phyloP scores from a whole-genome alignment of 2,329 filamentous ascomycete species.

The Aspergillus udagawae region DNA sequence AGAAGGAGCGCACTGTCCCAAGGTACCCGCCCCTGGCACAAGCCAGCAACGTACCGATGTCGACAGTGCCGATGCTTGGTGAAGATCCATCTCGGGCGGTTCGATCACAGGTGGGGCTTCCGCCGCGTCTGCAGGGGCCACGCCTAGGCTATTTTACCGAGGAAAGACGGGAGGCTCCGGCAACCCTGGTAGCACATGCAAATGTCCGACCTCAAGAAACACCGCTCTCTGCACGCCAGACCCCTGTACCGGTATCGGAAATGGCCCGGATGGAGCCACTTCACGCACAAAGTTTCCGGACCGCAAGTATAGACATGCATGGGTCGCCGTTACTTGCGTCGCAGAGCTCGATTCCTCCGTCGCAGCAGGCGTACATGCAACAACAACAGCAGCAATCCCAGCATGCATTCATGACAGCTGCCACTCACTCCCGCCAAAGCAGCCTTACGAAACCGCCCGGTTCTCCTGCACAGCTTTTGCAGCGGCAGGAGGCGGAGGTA shows the following conservation, averaged over 20 bases:
- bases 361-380: conserved; percentile 28
- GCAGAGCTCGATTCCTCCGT: conserved; percentile 12
- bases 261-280: conserved; percentile 33
- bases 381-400: conserved; percentile 22
- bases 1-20: conserved; percentile 31
- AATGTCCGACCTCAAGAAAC: conserved; percentile 26
- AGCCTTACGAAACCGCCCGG: conserved; percentile 32
- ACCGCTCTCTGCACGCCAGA: conserved; percentile 27
- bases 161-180: conserved; percentile 31
- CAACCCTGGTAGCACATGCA: conserved; percentile 20
- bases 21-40: conserved; percentile 39
- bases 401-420: conserved; percentile 20
- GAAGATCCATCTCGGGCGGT: conserved; percentile 34
- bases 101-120: conserved; percentile 27
- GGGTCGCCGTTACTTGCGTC: conserved; percentile 19
- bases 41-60: conserved; percentile 29
- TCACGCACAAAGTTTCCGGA: conserved; percentile 18
- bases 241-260: conserved; percentile 26
- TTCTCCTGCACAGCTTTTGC: conserved; percentile 29
- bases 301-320: conserved; percentile 17
- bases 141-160: conserved; percentile 44
- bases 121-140: conserved; percentile 38
- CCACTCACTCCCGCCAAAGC: conserved; percentile 34
- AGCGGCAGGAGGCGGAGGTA: conserved; percentile 30
- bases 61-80: conserved; percentile 22